Evolutionary conservation across 2,329 filamentous ascomycete genomes (phyloP), one percentile per base, ranked within the genome.

Genomic region (Cladorrhinum sp.): DNA sequence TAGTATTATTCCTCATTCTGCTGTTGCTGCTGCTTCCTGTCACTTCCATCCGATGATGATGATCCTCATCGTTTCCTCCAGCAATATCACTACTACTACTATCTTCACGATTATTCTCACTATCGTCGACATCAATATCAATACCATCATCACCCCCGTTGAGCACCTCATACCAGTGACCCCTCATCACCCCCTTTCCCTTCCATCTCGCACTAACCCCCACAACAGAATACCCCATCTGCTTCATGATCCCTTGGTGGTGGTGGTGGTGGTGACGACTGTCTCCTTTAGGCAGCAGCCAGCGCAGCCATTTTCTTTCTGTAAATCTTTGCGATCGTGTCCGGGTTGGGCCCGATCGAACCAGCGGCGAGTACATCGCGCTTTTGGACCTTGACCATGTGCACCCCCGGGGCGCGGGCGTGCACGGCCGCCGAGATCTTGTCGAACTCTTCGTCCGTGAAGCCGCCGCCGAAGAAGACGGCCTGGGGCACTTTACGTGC

Each of bases 321-420:
- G 60, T 66, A 70, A 38, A 69, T 66, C 64, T 66, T 67, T 25
- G 66, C 67, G 36, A 71, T 70, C 25, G 64, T 63, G 49, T 68
- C 67, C 38, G 69, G 65, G 64, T 69, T 69, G n/a, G 68, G 67
- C 9, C 68, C 67, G 54, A 70, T 58, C n/a, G 62, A 64, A 29
- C 69, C 69, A 8, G 64, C 68, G 38, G 65, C 65, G 57, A 70
- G 59, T 50, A 71, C 68, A 62, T 71, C 69, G 32, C 64, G 50
- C 63, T 67, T 69, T 18, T 64, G 63, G n/a, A 67, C 64, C 57
- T 65, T 66, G 57, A 70, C 50, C 13, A 69, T 64, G 22, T 64
- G 61, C 7, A 64, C 52, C 20, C 36, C 27, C 18, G 66, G 55
- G 24, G 41, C 52, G 22, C 18, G 20, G 36, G 56, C 64, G n/a